Base-by-base conservation (phyloP, 129 eudicot genomes). In the Deinandra increscens region DNA sequence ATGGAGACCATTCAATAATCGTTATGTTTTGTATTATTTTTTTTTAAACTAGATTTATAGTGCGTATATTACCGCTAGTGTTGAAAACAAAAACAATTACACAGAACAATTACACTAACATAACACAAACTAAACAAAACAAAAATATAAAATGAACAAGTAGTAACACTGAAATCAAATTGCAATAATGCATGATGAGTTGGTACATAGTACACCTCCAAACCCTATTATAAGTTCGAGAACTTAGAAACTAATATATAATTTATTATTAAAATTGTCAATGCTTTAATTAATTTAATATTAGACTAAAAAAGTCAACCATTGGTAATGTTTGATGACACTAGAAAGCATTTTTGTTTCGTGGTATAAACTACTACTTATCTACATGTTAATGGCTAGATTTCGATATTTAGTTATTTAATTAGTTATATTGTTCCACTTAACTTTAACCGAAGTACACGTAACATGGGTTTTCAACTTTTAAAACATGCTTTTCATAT, bases 321-420 rank as follows among this genome's bases (percentile, higher is more conserved):
- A 60, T 8, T 29, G 17, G 49, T 59, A 60, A 44, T 66, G 63
- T 71, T 70, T 71, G 22, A 60, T 71, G 76, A 71, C 76, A 44
- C 68, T 62, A 71, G 7, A 34, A 71, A 12, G 68, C 75, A 59
- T 70, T 29, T 45, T 60, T 60, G 76, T 71, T 59, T 29, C 46
- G 66, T 71, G 76, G 60, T 34, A n/a, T n/a, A 60, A 71, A 59
- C 68, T 59, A 71, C 68, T 71, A 34, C 68, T 60, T 71, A 71
- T 71, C 68, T 68, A 45, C 50, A 41, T 26, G 7, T 18, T 38
- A 71, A 60, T 31, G 76, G 60, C 60, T 44, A 44, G 37, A 71
- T 12, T 44, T 60, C 13, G 46, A 71, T 62, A 45, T 17, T 15
- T 59, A 29, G 34, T 6, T 59, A 60, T 19, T 59, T 55, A 55